phyloP scores from a whole-genome alignment of 768 basidiomycete genomes.

The Antrodiella citrinella region DNA sequence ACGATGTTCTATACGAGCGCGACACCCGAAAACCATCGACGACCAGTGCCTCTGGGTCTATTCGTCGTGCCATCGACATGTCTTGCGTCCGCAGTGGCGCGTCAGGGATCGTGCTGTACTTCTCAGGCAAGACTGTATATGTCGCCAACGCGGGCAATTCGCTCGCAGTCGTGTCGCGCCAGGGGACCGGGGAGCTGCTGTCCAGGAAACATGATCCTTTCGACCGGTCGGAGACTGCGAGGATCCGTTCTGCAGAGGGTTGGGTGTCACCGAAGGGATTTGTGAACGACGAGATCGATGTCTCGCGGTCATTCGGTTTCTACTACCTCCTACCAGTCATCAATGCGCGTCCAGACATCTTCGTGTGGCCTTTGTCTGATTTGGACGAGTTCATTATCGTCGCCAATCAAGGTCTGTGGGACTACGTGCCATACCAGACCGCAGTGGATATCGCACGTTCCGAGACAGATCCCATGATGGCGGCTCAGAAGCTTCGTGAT shows the following conservation, averaged over 20 bases:
- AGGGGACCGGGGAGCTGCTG: slow-evolving; percentile 65
- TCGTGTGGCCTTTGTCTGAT: slow-evolving; percentile 59
- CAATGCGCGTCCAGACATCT: slow-evolving; percentile 81
- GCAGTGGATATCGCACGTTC: slow-evolving; percentile 92
- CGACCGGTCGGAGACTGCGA: slow-evolving; percentile 70
- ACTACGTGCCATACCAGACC: slow-evolving; percentile 87
- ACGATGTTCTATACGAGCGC: slow-evolving; percentile 51
- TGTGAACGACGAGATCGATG: slow-evolving; percentile 86
- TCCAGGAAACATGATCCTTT: slow-evolving; percentile 87
- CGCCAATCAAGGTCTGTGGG: slow-evolving; percentile 90
- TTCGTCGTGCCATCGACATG: slow-evolving; percentile 30
- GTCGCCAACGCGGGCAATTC: slow-evolving; percentile 88
- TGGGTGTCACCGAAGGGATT: slow-evolving; percentile 89
- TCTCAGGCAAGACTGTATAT: slow-evolving; percentile 70
- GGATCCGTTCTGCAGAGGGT: slow-evolving; percentile 89
- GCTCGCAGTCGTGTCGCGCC: slow-evolving; percentile 76
- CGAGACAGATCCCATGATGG: slow-evolving; percentile 75
- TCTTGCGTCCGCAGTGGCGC: slow-evolving; percentile 64
- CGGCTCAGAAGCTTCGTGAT: slow-evolving; percentile 93
- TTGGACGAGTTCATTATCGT: slow-evolving; percentile 96
- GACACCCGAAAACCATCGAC: slow-evolving; percentile 66
- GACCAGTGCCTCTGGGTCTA: slow-evolving; percentile 39
- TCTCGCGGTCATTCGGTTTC: slow-evolving; percentile 92
- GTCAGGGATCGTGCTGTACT: slow-evolving; percentile 81
- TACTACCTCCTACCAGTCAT: slow-evolving; percentile 85